A percentile compares a stretch with the other conserved stretches of the same genome.
phyloP scores from a whole-genome alignment of 2,329 filamentous ascomycete genomes.

The Aaosphaeria arxii region DNA sequence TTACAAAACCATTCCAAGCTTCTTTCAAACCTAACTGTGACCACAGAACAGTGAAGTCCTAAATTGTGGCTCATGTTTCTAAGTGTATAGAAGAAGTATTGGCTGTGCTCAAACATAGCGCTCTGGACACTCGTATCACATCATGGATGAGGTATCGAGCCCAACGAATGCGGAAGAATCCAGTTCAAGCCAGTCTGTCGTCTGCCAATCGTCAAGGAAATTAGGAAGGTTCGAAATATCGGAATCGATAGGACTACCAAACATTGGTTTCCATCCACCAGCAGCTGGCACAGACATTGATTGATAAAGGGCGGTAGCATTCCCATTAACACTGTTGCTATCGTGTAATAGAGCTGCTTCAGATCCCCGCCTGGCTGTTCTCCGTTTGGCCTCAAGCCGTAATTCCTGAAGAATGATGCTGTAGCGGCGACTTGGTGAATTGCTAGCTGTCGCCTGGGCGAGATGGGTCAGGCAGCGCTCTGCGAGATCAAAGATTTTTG shows the following conservation, averaged over 20 bases:
- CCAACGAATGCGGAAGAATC: conserved; percentile 23
- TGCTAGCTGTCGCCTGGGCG: conserved; percentile 45
- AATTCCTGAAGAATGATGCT: conserved; percentile 49
- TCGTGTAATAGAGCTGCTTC: neutral
- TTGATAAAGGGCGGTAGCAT: neutral
- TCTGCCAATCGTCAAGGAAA: conserved; percentile 30
- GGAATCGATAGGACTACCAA: conserved; percentile 18
- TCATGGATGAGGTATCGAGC: neutral
- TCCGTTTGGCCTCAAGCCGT: conserved; percentile 37
- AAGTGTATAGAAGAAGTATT: no score
- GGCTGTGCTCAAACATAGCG: no score
- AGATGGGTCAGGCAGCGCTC: conserved; percentile 47
- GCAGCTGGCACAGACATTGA: neutral
- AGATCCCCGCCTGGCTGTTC: conserved; percentile 8
- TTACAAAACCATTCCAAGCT: no score
- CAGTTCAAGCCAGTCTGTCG: conserved; percentile 33
- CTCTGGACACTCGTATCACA: no score
- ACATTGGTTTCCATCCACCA: conserved; percentile 16
- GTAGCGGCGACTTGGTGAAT: conserved; percentile 48
- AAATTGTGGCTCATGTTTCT: no score
- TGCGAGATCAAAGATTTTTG: conserved; percentile 39
- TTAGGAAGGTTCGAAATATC: conserved; percentile 10
- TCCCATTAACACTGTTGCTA: neutral
- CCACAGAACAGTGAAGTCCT: no score
- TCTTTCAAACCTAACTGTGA: no score